A percentile compares a stretch with the other conserved stretches of the same genome.
These are phyloP conservation scores for Yamadazyma conglobata DNA, from an alignment of 1,139 yeast species.

Conservation along the genomic window DNA sequence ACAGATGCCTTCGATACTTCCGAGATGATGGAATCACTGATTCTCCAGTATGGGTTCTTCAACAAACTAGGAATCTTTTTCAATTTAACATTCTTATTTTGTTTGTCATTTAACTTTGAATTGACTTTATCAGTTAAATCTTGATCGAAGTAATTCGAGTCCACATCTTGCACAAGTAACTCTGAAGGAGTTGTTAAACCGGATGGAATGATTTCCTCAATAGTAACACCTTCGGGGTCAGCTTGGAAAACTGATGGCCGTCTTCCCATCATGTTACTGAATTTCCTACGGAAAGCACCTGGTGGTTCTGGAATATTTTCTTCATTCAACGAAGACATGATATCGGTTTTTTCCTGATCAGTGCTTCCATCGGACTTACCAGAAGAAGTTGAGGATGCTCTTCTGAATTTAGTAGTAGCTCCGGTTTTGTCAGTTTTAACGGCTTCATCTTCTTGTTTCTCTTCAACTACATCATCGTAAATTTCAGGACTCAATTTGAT, in stretches of 20 bases:
- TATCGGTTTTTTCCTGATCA: constrained; percentile 12
- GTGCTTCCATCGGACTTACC: constrained; percentile 7
- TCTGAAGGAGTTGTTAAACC: constrained; percentile 46
- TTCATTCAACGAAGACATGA: constrained; percentile 15
- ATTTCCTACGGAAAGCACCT: constrained; percentile 32
- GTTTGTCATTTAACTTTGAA: constrained; percentile 10
- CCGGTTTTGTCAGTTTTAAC: neutral
- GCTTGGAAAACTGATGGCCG: constrained; percentile 44
- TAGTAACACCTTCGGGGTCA: constrained; percentile 31
- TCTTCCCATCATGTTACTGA: constrained; percentile 43
- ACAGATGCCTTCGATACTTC: constrained; percentile 65
- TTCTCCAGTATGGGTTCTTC: constrained; percentile 78
- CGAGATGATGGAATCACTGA: constrained; percentile 68
- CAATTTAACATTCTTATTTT: constrained; percentile 29
- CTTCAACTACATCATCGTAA: constrained; percentile 24
- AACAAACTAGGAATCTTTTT: constrained; percentile 52
- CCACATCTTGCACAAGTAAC: constrained; percentile 34
- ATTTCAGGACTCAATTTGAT: constrained; percentile 49
- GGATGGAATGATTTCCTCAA: constrained; percentile 40
- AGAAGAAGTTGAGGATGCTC: constrained; percentile 10
- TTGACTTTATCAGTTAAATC: constrained; percentile 15
- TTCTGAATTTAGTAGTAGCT: constrained; percentile 8
- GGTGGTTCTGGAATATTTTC: constrained; percentile 20
- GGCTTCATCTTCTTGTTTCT: neutral
- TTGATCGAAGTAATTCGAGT: constrained; percentile 21